Evolutionary conservation across 1,139 yeast genomes (phyloP), one percentile per base, ranked within the genome.

Genomic region (Kluyveromyces sp.): DNA sequence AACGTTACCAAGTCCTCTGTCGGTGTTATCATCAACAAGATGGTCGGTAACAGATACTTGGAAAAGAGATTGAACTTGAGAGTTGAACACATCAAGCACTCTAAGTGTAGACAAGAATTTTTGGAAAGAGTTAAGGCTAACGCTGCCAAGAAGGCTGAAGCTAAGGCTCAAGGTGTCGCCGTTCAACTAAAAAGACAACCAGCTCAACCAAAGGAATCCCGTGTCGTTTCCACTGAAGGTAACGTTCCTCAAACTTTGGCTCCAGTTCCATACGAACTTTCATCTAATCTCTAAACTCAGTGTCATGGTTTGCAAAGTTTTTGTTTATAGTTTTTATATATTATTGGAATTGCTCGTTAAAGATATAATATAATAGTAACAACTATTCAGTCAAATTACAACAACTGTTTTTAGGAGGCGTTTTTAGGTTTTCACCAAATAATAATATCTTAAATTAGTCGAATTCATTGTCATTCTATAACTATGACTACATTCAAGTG

Each of bases 201-300:
- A 70, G 96, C 79, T 67, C 85, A 81, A 76, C 98, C 98, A 80
- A 89, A 97, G 82, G 89, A 77, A 58, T 79, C 95, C 61, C 87
- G 83, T 75, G 75, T 83, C 66, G 84, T 92, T 68, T 71, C 90
- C 57, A 76, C 87, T 59, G 79, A 75, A 68, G 81, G 81, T 68
- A 82, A 83, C 78, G 76, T 80, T 66, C 96, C 97, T 68, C 96
- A 90, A 76, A 90, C 97, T 68, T 84, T 92, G 76, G 94, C 97
- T 71, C 97, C 98, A 75, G 92, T 88, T 77, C 84, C 98, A 72
- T 92, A 92, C 84, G 99, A 94, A 92, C 97, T 71, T 89, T 83
- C 85, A 92, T 92, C 78, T 92, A 88, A 82, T 68, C 67, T 59
- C 53, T 53, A 48, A 52, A 54, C 46, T 45, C 21, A 15, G 21